Conservation (phyloP, 768 basidiomycete genomes). For the Hypholoma fasciculare region DNA sequence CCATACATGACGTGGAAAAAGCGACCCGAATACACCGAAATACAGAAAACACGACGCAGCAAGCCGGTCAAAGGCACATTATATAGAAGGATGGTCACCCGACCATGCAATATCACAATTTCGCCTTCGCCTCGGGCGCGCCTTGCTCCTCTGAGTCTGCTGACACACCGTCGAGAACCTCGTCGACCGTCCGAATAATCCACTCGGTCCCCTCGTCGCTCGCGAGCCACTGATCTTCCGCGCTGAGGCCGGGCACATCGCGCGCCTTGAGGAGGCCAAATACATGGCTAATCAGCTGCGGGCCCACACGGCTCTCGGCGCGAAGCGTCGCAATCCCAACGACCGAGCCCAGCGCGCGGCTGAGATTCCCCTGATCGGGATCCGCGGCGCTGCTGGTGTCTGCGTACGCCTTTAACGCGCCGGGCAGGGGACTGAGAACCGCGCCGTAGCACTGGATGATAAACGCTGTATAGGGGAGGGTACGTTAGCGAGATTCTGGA, state of each 20-base stretch:
- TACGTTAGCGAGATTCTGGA: constrained; percentile 9
- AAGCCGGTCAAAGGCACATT: constrained; percentile 30
- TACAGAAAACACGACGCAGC: constrained; percentile 39
- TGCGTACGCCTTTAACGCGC: constrained; percentile 43
- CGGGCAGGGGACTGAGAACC: constrained; percentile 74
- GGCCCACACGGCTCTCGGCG: constrained; percentile 81
- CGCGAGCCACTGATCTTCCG: constrained; percentile 79
- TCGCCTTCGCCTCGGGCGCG: constrained; percentile 46
- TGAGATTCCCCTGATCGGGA: constrained; percentile 79
- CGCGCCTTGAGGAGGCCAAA: constrained; percentile 90
- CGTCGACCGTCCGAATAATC: constrained; percentile 83
- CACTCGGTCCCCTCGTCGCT: constrained; percentile 88
- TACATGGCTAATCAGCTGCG: constrained; percentile 86
- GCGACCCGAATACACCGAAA: constrained; percentile 26
- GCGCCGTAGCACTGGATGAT: constrained; percentile 86
- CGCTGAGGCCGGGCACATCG: constrained; percentile 51
- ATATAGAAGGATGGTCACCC: constrained; percentile 33
- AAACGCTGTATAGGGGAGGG: constrained; percentile 53
- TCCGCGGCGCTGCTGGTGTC: constrained; percentile 42
- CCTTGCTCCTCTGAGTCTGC: constrained; percentile 37
- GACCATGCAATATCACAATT: constrained; percentile 52
- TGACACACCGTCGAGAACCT: constrained; percentile 73
- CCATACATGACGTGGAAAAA: constrained; percentile 24
- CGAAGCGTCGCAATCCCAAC: constrained; percentile 85
- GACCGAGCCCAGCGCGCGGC: constrained; percentile 80